Base-by-base conservation (phyloP, 768 basidiomycete species). In the Termitomyces sp. region DNA sequence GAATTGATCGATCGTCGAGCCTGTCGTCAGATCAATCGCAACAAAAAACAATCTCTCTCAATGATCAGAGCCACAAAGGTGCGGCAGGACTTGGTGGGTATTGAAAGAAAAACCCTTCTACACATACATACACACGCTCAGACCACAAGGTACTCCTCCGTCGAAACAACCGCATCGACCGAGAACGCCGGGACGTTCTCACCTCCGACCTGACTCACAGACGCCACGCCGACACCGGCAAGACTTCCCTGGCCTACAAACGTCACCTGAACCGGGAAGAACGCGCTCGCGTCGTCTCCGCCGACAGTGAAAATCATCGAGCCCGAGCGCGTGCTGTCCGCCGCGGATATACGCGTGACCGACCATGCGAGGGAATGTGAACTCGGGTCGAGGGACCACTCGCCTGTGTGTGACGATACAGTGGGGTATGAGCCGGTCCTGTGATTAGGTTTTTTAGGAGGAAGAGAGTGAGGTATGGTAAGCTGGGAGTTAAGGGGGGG, bases 291-390 rank as follows among this genome's bases (percentile, higher is more conserved):
- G 61, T 96, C 94, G 60, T 93, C 90, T 3, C 92, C 94, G 8
- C 85, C 85, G 50, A 94, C 85, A 43, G 81, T 88, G 74, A 98
- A 98, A 65, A 98, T 92, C 64, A 98, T 76, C n/a, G 85, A 90
- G 9, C 96, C 96, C 1, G 86, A 87, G 35, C 82, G 80, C 24
- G 76, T 80, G 30, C 80, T 80, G 52, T 85, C 85, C 11, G 78
- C 72, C 0, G 80, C 63, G 3, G 84, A 82, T 60, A 98, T 78
- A 24, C 78, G 70, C 7, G 90, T 83, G 55, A 92, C 86, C 3
- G 81, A 80, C 96, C 96, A 99, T 35, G 92, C 86, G 48, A 98
- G 80, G 1, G 88, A 83, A 69, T 94, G 89, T 5, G 83, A 84
- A 22, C 83, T 81, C 1, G 88, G 79, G 71, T 95, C 89, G 62